Base-by-base conservation (phyloP, 371 early-diverging fungal genomes). In the Syncephalastrum sp. region DNA sequence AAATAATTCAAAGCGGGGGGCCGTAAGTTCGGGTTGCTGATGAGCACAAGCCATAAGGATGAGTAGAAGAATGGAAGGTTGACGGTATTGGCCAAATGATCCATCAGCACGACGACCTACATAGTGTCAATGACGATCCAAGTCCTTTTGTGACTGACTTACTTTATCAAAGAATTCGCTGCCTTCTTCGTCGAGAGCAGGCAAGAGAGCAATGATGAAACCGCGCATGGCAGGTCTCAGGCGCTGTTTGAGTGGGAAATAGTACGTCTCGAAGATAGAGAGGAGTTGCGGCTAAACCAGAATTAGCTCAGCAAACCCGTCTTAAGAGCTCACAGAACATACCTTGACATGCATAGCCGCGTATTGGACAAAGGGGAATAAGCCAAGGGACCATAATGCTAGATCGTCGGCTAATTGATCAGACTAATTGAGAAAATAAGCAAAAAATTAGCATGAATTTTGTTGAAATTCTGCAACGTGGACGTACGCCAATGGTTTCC, bases 181-280 rank as follows among this genome's bases (percentile, higher is more conserved):
- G 29, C 91, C 90, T 65, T 94, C 95, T 60, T 96, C 95, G 53
- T 97, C 98, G 13, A 97, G 64, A 8, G 89, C 92, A 1, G 96
- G 93, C 21, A 95, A 71, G 17, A 97, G 53, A 0, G 92, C 94
- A 41, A 91, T 84, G 23, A 94, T 78, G 13, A 97, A 78, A 33
- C 91, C 88, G 64, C 91, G 86, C 63, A 94, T 74, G 53, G 89
- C 85, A 3, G 91, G 88, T 44, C 86, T 75, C 55, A 96, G 72
- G 13, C 79, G 68, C 14, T 69, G 56, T 3, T 88, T 86, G 12
- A 97, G 67, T 0, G 93, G 90, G 12, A 94, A 64, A 59, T 89
- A 89, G 66, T 81, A 82, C 43, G 75, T 82, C 64, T 89, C 87
- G 59, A 92, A 90, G 12, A 97, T 69, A 3, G 73, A 64, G 46